Evolutionary conservation across 176 grass and related monocot genomes (phyloP).

Genomic region (Elymus sibiricus): DNA sequence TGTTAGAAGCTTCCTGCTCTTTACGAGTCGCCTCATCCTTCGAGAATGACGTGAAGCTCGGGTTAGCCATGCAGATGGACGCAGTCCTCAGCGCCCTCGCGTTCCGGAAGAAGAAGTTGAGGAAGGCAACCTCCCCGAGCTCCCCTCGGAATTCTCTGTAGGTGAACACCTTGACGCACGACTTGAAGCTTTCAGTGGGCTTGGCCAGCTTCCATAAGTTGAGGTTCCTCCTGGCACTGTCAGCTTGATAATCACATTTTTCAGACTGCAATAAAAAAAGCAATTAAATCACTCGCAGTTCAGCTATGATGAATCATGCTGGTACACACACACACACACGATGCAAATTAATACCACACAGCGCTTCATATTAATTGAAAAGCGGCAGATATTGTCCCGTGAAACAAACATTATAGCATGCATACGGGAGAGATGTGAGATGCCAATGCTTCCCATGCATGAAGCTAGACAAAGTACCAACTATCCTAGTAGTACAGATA

Average conservation of each 20-base stretch:
- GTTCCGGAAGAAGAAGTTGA: neutral
- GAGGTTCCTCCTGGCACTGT: neutral
- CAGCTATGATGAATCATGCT: neutral
- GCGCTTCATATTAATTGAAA: neutral
- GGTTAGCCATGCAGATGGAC: neutral
- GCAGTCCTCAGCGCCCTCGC: neutral
- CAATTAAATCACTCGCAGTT: too few species aligned
- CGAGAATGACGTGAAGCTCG: neutral
- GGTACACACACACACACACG: neutral
- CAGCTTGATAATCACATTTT: neutral
- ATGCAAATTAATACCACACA: neutral
- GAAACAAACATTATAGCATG: too few species aligned
- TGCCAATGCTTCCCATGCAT: neutral
- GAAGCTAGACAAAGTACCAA: neutral
- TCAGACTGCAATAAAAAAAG: neutral
- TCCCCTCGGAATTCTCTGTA: neutral
- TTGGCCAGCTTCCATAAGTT: neutral
- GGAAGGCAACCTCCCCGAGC: neutral
- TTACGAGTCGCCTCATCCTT: neutral
- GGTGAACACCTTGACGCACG: neutral
- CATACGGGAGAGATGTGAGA: neutral
- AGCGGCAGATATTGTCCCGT: neutral
- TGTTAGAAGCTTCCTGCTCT: neutral
- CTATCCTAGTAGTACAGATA: neutral
- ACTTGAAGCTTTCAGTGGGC: neutral